Evolutionary conservation across 2,329 filamentous ascomycete species (phyloP).

Genomic region (Aspergillus intermedius): DNA sequence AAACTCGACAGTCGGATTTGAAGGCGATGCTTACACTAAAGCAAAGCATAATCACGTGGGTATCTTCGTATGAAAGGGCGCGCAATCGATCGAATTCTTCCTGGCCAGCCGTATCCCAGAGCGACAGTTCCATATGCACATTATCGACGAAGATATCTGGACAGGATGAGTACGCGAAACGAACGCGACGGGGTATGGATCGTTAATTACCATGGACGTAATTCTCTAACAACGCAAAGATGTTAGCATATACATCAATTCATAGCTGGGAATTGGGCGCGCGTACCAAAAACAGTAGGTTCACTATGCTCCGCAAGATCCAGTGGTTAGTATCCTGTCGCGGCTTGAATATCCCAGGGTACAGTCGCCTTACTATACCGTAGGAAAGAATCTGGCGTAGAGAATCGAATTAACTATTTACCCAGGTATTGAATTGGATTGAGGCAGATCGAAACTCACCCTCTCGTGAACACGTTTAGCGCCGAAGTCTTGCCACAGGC

Average conservation of each 20-base stretch:
- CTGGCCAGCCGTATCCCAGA: conserved; percentile 98
- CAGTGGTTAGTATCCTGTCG: conserved; percentile 15
- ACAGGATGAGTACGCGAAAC: conserved; percentile 14
- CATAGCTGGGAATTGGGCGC: conserved; percentile 6
- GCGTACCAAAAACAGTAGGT: conserved; percentile 77
- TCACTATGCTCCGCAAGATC: conserved; percentile 48
- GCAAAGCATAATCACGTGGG: conserved; percentile 97
- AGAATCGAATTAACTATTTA: conserved; percentile 12
- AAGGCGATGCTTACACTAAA: conserved; percentile 59
- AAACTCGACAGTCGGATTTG: neutral
- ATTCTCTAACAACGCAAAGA: conserved; percentile 59
- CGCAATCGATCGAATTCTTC: conserved; percentile 97
- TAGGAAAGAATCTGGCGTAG: conserved; percentile 75
- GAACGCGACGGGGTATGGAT: neutral
- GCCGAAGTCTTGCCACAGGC: conserved; percentile 95
- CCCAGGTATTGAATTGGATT: neutral
- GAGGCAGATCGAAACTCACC: conserved; percentile 49
- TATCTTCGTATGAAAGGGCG: conserved; percentile 95
- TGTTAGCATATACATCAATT: conserved; percentile 14
- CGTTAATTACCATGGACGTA: conserved; percentile 79
- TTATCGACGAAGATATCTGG: conserved; percentile 96
- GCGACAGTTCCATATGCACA: conserved; percentile 90
- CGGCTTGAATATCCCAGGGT: neutral
- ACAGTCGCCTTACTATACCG: conserved; percentile 66
- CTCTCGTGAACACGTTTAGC: conserved; percentile 96